Conservation (phyloP, 75 land plant species). For the Picea sitchensis region DNA sequence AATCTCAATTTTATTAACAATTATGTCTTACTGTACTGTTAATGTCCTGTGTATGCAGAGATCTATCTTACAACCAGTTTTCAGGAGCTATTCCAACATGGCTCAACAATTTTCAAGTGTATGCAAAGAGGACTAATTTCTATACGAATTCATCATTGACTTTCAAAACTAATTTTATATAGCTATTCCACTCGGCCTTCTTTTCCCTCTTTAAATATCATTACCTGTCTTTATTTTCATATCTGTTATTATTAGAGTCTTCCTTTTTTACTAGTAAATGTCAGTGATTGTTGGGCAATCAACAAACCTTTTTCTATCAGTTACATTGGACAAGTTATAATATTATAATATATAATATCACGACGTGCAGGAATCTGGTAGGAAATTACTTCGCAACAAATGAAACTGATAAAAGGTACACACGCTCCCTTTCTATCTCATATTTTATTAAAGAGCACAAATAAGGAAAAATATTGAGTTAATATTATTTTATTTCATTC, state of each 20-base stretch:
- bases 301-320: not conserved
- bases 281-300: not conserved
- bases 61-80: conserved; percentile 9
- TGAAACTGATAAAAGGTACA: conserved; percentile 1
- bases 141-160: not conserved
- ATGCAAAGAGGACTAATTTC: not conserved
- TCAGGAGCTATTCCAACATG: conserved; percentile 5
- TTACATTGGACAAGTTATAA: not conserved
- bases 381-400: conserved; percentile 6
- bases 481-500: not conserved
- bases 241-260: not conserved
- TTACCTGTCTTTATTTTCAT: not conserved
- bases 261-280: not conserved
- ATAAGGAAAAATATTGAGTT: not conserved
- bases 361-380: not conserved
- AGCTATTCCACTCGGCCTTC: not conserved
- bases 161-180: not conserved
- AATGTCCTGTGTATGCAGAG: not conserved
- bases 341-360: not conserved
- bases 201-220: not conserved
- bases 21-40: not conserved
- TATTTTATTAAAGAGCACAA: not conserved
- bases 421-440: not conserved
- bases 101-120: not conserved
- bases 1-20: not conserved